Evolutionary conservation across 768 basidiomycete genomes (phyloP).

Genomic region (Postia placenta): DNA sequence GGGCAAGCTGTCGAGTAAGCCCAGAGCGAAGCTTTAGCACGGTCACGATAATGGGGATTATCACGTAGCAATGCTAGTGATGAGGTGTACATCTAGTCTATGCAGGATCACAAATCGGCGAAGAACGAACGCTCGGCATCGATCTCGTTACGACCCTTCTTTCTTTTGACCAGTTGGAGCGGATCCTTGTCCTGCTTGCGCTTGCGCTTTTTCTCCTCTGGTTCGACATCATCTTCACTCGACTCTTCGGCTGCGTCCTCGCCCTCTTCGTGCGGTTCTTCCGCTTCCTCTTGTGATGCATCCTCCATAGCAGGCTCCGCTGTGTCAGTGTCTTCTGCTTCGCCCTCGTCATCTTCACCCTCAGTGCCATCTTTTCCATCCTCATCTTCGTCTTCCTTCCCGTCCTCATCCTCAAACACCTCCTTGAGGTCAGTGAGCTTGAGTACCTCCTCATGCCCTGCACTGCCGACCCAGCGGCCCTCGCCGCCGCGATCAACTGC

Average conservation of each 20-base stretch:
- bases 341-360: constrained; percentile 21
- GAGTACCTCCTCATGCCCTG: constrained; percentile 82
- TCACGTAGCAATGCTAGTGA: no score
- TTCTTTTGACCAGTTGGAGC: constrained; percentile 38
- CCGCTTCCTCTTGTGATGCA: constrained; percentile 16
- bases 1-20: constrained; percentile 8
- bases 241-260: constrained; percentile 10
- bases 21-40: not conserved
- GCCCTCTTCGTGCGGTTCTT: constrained; percentile 13
- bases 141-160: constrained; percentile 55
- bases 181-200: constrained; percentile 48
- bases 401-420: constrained; percentile 57
- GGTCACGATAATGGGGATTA: no score
- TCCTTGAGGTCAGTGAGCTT: constrained; percentile 81
- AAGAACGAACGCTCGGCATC: constrained; percentile 62
- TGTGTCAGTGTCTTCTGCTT: constrained; percentile 20
- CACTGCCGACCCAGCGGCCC: constrained; percentile 87
- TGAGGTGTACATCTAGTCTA: no score
- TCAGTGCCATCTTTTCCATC: constrained; percentile 31
- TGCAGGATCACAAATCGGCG: constrained; percentile 41
- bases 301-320: constrained; percentile 23
- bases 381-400: constrained; percentile 26
- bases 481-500: constrained; percentile 52
- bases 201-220: constrained; percentile 44
- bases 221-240: constrained; percentile 18